phyloP scores from a whole-genome alignment of 2,329 filamentous ascomycete species.

The Botryotinia convoluta region DNA sequence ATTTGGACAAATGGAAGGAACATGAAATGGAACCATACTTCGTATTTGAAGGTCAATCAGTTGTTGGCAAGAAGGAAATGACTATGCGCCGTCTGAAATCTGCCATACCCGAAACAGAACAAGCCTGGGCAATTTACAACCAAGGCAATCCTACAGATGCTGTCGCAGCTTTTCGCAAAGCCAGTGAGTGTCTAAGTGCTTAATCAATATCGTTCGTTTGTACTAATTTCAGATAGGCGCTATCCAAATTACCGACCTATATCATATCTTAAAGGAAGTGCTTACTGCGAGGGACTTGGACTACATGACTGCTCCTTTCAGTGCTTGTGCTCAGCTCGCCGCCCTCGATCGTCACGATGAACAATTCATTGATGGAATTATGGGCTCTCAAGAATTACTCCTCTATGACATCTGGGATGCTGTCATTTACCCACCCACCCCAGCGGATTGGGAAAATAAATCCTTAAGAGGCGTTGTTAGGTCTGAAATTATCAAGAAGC shows the following conservation, averaged over 20 bases:
- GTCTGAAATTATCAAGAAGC: conserved; percentile 65
- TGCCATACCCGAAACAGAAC: conserved; percentile 68
- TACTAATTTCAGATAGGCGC: conserved; percentile 55
- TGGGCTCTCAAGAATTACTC: conserved; percentile 80
- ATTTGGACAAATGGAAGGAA: conserved; percentile 69
- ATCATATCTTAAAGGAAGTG: conserved; percentile 72
- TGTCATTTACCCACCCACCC: conserved; percentile 65
- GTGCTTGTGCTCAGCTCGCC: conserved; percentile 81
- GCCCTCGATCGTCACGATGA: conserved; percentile 70
- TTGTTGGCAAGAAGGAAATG: conserved; percentile 71
- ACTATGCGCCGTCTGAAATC: conserved; percentile 61
- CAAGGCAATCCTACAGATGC: conserved; percentile 75
- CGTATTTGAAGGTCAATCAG: conserved; percentile 84
- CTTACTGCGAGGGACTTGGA: conserved; percentile 66
- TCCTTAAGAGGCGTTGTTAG: conserved; percentile 63
- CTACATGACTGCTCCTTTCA: conserved; percentile 83
- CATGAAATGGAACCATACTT: conserved; percentile 77
- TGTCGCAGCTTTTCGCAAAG: conserved; percentile 81
- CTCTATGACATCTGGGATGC: conserved; percentile 80
- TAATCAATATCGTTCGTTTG: neutral
- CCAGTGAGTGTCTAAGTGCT: conserved; percentile 52
- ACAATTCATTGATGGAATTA: conserved; percentile 71
- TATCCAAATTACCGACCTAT: conserved; percentile 68
- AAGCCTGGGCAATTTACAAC: conserved; percentile 87
- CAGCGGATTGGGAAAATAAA: conserved; percentile 63